A percentile compares a stretch with the other conserved stretches of the same genome.
phyloP scores from a whole-genome alignment of 768 basidiomycete genomes.

The Tylopilus plumbeoviolaceoides region DNA sequence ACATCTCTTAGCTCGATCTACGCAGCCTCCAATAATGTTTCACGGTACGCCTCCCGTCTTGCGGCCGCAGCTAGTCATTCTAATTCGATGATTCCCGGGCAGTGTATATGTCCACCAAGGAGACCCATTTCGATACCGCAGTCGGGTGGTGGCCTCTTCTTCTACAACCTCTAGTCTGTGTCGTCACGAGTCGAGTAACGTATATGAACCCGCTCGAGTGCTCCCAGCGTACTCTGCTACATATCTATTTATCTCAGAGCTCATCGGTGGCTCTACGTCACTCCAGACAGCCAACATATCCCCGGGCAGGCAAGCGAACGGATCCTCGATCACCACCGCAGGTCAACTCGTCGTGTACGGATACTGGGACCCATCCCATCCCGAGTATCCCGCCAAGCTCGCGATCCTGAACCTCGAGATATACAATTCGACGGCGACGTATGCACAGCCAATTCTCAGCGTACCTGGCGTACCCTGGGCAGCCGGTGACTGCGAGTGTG shows the following conservation, averaged over 20 bases:
- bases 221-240: constrained; percentile 50
- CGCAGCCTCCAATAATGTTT: constrained; percentile 41
- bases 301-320: constrained; percentile 48
- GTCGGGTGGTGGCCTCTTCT: constrained; percentile 27
- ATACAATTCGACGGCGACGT: constrained; percentile 43
- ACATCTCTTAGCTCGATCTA: constrained; percentile 13
- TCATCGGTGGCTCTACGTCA: constrained; percentile 41
- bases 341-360: constrained; percentile 48
- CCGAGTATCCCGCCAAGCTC: constrained; percentile 41
- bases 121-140: constrained; percentile 44
- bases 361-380: constrained; percentile 39
- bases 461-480: constrained; percentile 29
- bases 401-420: constrained; percentile 49
- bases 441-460: constrained; percentile 43
- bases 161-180: constrained; percentile 46
- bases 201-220: constrained; percentile 44
- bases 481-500: constrained; percentile 35
- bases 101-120: constrained; percentile 56
- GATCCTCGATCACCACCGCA: constrained; percentile 49
- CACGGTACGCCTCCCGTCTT: constrained; percentile 31
- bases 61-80: not conserved
- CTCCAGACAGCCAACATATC: constrained; percentile 47
- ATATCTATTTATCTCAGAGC: constrained; percentile 48
- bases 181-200: constrained; percentile 22
- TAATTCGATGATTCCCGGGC: not conserved